Base-by-base conservation (phyloP, 2,329 filamentous ascomycete species). In the Fusarium palustre region DNA sequence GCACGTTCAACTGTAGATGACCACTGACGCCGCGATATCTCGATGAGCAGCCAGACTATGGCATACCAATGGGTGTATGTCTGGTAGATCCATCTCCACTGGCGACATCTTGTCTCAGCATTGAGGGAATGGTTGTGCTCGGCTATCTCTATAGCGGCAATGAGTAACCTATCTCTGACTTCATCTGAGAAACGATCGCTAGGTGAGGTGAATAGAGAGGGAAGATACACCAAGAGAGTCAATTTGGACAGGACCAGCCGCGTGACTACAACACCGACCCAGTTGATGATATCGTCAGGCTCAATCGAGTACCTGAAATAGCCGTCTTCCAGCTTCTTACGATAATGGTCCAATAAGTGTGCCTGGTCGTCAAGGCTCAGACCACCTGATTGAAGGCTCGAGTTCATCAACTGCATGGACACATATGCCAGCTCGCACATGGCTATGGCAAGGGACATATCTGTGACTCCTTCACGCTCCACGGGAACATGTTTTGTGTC, bases 21-120 rank as follows among this genome's bases (percentile, higher is more conserved):
- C 82, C 83, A 85, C 3, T 80, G 78, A 0, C 82, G 78, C 5
- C 81, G 81, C 16, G 80, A 82, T 2, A 84, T 76, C 69, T 88
- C 85, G 15, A 88, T 80, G 30, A 89, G 70, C 1, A 88, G 78
- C 67, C 86, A 89, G 1, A 86, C 85, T 5, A 88, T 82, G 7
- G 87, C 85, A 66, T 88, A 82, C 85, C 86, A 89, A 62, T 88
- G 86, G 1, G 83, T 86, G 72, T 87, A 88, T 0, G 85, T 87
- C 69, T 87, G 84, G 74, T 86, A 88, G 8, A 87, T 77, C 87
- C 87, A 89, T 20, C 85, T 84, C 83, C 85, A 88, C 47, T 84
- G 83, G 12, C 81, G 81, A 55, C 81, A 82, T 18, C 77, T 79
- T 4, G 79, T 76, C 57, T 88, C 85, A 4, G 80, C 77, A 53